phyloP scores from a whole-genome alignment of 305 asterid species.

The Fraxinus latifolia region DNA sequence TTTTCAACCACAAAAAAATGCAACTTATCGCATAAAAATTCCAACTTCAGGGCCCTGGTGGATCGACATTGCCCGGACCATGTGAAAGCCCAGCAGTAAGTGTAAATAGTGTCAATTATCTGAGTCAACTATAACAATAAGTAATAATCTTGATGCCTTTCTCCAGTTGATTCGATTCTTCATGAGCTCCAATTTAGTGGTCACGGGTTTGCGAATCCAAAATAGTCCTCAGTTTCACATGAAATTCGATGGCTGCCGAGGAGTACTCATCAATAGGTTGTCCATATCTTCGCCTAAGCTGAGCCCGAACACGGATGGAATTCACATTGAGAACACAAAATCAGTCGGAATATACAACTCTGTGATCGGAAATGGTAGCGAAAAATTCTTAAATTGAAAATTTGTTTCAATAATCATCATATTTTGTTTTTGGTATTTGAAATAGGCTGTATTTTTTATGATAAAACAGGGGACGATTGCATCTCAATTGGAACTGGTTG shows the following conservation, averaged over 20 bases:
- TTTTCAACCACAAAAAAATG: background rate
- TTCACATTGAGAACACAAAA: slow-evolving; percentile 74
- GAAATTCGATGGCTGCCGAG: slow-evolving; percentile 85
- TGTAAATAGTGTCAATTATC: background rate
- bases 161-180: slow-evolving; percentile 77
- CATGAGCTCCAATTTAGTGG: slow-evolving; percentile 83
- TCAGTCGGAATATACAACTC: slow-evolving; percentile 83
- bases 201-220: slow-evolving; percentile 59
- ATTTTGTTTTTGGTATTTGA: background rate
- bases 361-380: slow-evolving; percentile 59
- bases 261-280: slow-evolving; percentile 54
- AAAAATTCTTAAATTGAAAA: background rate
- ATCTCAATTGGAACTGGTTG: slow-evolving; percentile 88
- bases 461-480: slow-evolving; percentile 80
- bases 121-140: background rate
- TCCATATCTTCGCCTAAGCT: slow-evolving; percentile 80
- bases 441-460: background rate
- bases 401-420: background rate
- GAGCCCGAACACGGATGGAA: slow-evolving; percentile 95
- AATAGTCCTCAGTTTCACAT: slow-evolving; percentile 92
- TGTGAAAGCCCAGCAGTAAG: slow-evolving; percentile 95
- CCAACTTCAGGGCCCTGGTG: slow-evolving; percentile 80
- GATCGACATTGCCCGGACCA: slow-evolving; percentile 87
- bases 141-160: background rate
- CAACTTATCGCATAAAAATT: slow-evolving; percentile 12